phyloP scores from a whole-genome alignment of 2,329 filamentous ascomycete species.

The Nectriaceae sp. region DNA sequence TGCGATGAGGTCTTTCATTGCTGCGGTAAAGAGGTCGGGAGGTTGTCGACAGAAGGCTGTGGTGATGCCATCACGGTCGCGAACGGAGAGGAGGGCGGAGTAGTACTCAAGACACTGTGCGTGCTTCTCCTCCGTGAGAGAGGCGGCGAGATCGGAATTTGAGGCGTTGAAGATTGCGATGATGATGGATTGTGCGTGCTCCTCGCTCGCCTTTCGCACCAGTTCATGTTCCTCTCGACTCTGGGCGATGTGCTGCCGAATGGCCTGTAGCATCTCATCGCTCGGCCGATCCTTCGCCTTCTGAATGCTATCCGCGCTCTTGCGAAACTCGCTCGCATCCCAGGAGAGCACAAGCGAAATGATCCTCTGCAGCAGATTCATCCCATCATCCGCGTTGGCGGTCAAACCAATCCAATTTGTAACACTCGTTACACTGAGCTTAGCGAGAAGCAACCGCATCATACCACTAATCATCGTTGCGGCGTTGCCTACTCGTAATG shows the following conservation, averaged over 20 bases:
- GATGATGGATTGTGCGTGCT: conserved; percentile 60
- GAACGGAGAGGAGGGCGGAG: conserved; percentile 67
- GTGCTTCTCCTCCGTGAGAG: conserved; percentile 63
- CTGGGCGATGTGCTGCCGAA: conserved; percentile 59
- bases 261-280: conserved; percentile 61
- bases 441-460: conserved; percentile 73
- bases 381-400: conserved; percentile 70
- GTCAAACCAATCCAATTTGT: conserved; percentile 81
- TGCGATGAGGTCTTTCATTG: conserved; percentile 63
- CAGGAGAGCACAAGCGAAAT: conserved; percentile 72
- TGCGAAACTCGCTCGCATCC: conserved; percentile 72
- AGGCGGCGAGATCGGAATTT: conserved; percentile 45
- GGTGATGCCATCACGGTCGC: conserved; percentile 72
- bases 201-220: conserved; percentile 56
- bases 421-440: conserved; percentile 71
- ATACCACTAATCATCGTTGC: conserved; percentile 80
- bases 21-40: conserved; percentile 73
- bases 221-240: conserved; percentile 59
- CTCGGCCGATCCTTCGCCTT: conserved; percentile 57
- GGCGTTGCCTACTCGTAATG: conserved; percentile 74
- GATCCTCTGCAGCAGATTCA: conserved; percentile 79
- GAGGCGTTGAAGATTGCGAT: conserved; percentile 62
- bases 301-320: conserved; percentile 64
- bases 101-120: conserved; percentile 68
- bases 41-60: conserved; percentile 65